Conservation (phyloP, 2,329 filamentous ascomycete species). For the Exophiala phaeomuriformis region DNA sequence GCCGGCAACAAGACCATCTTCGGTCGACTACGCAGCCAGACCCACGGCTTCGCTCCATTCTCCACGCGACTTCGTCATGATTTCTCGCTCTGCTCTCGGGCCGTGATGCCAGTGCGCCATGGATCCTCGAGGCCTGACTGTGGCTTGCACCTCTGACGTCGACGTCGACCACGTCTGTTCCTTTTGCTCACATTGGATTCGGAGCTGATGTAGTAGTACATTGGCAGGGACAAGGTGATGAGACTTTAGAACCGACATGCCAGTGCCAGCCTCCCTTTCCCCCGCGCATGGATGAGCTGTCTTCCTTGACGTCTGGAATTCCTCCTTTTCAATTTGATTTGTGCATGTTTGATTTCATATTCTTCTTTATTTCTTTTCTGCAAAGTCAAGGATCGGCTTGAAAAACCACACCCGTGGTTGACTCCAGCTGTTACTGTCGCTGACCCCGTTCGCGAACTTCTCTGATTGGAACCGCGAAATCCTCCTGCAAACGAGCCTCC, state of each 20-base stretch:
- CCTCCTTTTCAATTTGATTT: neutral
- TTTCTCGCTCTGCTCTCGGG: neutral
- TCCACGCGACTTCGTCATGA: neutral
- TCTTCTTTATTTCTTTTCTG: neutral
- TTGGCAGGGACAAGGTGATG: neutral
- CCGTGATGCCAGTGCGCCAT: neutral
- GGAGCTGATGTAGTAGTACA: too few species aligned
- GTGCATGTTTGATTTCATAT: neutral
- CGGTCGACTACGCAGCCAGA: too few species aligned
- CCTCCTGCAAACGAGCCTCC: too few species aligned
- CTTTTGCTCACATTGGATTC: too few species aligned
- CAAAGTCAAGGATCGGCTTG: neutral
- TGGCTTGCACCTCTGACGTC: neutral
- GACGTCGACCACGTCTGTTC: neutral
- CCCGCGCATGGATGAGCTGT: neutral
- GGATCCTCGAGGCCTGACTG: neutral
- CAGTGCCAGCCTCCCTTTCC: neutral
- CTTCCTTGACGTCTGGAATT: neutral
- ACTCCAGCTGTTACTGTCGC: neutral
- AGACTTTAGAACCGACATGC: neutral
- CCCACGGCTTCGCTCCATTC: too few species aligned
- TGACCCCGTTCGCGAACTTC: neutral
- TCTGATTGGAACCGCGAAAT: too few species aligned
- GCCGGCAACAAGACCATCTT: too few species aligned
- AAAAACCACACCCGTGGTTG: neutral